A percentile compares a stretch with the other conserved stretches of the same genome.
Conservation (phyloP, 1,284 basidiomycete species). For the Tylopilus sp. region DNA sequence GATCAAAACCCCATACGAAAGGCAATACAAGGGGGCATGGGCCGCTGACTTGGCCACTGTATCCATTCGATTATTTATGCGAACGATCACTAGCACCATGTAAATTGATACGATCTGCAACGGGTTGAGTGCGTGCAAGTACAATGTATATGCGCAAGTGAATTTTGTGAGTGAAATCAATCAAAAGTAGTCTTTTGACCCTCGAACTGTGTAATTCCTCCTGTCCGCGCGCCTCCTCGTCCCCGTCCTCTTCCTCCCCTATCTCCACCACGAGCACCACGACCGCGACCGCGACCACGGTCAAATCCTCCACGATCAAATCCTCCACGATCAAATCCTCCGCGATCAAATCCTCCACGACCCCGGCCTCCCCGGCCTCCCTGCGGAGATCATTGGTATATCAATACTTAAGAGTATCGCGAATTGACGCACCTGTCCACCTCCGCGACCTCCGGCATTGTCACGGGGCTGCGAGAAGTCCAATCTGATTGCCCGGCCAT, state of each 20-base stretch:
- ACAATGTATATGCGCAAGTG: not conserved
- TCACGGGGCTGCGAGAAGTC: conserved; percentile 91
- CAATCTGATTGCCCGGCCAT: conserved; percentile 79
- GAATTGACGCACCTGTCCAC: conserved; percentile 39
- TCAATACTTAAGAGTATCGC: conserved; percentile 22
- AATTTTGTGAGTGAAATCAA: conserved; percentile 5
- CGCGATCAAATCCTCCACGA: conserved; percentile 34
- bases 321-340: no score
- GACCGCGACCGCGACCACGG: conserved; percentile 39
- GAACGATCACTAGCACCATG: not conserved
- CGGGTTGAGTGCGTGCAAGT: not conserved
- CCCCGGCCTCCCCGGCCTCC: conserved; percentile 39
- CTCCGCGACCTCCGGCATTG: conserved; percentile 52
- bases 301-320: no score
- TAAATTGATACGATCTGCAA: not conserved
- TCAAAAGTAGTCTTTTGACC: conserved; percentile 84
- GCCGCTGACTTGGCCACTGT: conserved; percentile 11
- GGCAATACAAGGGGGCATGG: conserved; percentile 56
- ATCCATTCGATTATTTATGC: not conserved
- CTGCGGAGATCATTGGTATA: conserved; percentile 18
- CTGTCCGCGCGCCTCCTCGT: conserved; percentile 58
- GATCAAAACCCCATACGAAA: conserved; percentile 72
- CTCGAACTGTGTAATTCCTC: conserved; percentile 70
- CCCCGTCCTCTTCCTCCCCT: conserved; percentile 49
- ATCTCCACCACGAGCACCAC: conserved; percentile 41